phyloP scores from a whole-genome alignment of 2,329 filamentous ascomycete species.

The Pyricularia grisea region DNA sequence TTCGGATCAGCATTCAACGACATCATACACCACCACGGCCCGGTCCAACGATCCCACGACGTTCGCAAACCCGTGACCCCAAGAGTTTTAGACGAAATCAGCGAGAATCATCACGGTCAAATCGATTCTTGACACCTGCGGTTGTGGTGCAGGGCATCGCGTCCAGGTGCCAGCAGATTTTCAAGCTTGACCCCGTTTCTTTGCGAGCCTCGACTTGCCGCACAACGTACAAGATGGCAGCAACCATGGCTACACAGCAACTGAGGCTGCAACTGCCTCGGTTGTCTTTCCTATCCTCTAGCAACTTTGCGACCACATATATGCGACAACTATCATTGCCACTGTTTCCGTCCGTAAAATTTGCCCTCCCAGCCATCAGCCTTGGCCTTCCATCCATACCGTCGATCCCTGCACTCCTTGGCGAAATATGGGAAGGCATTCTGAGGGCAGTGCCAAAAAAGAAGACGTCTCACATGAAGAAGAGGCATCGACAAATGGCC shows the following conservation, averaged over 20 bases:
- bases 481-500: conserved; percentile 85
- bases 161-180: not conserved
- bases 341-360: conserved; percentile 13
- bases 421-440: conserved; percentile 85
- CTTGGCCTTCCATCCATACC: conserved; percentile 49
- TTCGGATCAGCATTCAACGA: not conserved
- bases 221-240: conserved; percentile 14
- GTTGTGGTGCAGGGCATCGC: not conserved
- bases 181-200: not conserved
- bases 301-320: conserved; percentile 3
- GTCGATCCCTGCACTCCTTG: conserved; percentile 43
- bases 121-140: not conserved
- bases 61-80: not conserved
- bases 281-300: conserved; percentile 11
- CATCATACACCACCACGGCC: not conserved
- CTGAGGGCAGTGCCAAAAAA: conserved; percentile 94
- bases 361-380: conserved; percentile 33
- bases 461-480: conserved; percentile 96
- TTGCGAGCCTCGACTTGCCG: not conserved
- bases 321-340: conserved; percentile 14
- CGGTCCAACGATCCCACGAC: not conserved
- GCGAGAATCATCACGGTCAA: not conserved
- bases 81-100: not conserved
- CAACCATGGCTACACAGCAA: conserved; percentile 10
- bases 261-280: conserved; percentile 15